Conservation (phyloP, 108 stramenopile genomes). For the Cyclotella distinguenda region DNA sequence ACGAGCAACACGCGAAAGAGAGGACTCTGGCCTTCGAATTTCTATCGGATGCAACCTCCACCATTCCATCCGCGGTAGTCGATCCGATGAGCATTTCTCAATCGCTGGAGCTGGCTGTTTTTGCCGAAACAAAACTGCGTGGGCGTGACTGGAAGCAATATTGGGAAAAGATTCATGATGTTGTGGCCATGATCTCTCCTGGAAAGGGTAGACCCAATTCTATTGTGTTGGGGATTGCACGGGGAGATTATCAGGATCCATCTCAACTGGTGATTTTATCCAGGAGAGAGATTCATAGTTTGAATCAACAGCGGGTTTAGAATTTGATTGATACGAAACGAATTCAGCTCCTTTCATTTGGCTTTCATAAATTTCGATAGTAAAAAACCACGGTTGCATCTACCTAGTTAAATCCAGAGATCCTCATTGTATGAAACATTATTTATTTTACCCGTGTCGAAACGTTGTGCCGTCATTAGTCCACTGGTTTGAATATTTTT, state of each 20-base stretch:
- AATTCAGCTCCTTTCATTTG: too few relatives aligned
- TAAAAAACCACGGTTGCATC: too few relatives aligned
- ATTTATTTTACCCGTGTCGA: too few relatives aligned
- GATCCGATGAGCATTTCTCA: slow-evolving; percentile 44
- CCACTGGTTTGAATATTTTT: too few relatives aligned
- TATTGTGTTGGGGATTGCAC: slow-evolving; percentile 43
- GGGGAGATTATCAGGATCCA: slow-evolving; percentile 48
- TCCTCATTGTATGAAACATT: too few relatives aligned
- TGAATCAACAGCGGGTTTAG: slow-evolving; percentile 32
- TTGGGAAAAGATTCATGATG: slow-evolving; percentile 55
- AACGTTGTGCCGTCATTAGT: too few relatives aligned
- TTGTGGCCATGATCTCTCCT: slow-evolving; percentile 47
- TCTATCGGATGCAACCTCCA: slow-evolving; percentile 28
- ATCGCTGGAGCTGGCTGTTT: slow-evolving; percentile 42
- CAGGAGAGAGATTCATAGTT: slow-evolving; percentile 41
- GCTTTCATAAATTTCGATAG: too few relatives aligned
- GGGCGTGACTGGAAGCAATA: slow-evolving; percentile 49
- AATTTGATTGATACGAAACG: too few relatives aligned
- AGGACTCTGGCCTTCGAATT: slow-evolving; percentile 37
- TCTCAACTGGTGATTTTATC: slow-evolving; percentile 45
- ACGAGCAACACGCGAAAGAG: too few relatives aligned
- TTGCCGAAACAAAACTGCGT: slow-evolving; percentile 43
- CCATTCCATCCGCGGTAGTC: slow-evolving; percentile 25
- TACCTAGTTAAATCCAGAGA: too few relatives aligned
- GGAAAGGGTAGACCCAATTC: slow-evolving; percentile 42